Evolutionary conservation across 2,329 filamentous ascomycete species (phyloP).

Genomic region (Botrytis pseudocinerea): DNA sequence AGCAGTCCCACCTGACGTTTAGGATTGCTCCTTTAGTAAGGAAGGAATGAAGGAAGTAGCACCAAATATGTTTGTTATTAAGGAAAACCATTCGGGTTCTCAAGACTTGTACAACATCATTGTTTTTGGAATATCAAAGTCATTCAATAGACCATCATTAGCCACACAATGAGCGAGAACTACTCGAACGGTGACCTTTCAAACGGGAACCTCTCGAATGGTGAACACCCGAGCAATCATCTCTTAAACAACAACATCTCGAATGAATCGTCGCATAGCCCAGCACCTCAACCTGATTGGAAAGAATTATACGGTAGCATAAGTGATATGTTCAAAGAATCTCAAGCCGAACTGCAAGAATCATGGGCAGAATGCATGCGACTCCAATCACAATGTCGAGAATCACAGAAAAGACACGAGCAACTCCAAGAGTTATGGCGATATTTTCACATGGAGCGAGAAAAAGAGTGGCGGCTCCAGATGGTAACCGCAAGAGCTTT

Average conservation of each 20-base stretch:
- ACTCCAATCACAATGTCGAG: not conserved
- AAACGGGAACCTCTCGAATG: too few species aligned
- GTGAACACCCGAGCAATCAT: rapidly evolving
- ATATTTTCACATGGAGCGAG: not conserved
- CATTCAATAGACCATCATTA: not conserved
- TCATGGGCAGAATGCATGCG: not conserved
- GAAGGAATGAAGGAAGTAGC: not conserved
- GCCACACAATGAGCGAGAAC: not conserved
- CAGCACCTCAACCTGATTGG: not conserved
- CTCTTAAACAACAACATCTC: not conserved
- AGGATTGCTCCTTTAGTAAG: not conserved
- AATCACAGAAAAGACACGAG: not conserved
- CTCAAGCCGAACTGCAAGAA: not conserved
- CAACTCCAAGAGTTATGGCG: not conserved
- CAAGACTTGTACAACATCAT: not conserved
- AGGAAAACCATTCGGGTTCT: not conserved
- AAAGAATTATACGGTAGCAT: too few species aligned
- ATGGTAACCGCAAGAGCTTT: not conserved
- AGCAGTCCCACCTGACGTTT: not conserved
- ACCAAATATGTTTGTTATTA: not conserved
- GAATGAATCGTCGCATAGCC: not conserved
- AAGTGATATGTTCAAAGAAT: not conserved
- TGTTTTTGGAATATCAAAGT: not conserved
- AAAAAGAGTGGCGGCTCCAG: not conserved
- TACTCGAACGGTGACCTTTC: too few species aligned